These are phyloP conservation scores for Ascosphaera aggregata DNA, from an alignment of 2,329 filamentous ascomycete species.

Conservation along the genomic window DNA sequence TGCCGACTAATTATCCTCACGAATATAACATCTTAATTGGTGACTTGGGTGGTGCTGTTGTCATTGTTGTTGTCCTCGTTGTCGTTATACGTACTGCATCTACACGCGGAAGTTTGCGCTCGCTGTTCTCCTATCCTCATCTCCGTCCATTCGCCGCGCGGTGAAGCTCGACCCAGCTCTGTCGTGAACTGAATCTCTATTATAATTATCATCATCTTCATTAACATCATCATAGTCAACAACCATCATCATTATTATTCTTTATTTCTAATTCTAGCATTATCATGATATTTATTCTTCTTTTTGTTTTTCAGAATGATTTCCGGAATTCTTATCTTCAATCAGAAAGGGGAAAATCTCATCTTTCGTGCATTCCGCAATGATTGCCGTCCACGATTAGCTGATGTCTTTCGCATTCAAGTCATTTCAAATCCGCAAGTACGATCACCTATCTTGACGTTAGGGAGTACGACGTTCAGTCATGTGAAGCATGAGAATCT, in stretches of 20 bases:
- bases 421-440: slow-evolving; percentile 98
- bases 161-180: too few species aligned
- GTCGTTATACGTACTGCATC: too few species aligned
- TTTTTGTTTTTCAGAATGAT: slow-evolving; percentile 41
- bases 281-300: background rate
- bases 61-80: too few species aligned
- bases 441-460: slow-evolving; percentile 85
- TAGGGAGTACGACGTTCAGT: slow-evolving; percentile 95
- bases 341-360: slow-evolving; percentile 98
- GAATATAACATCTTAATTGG: too few species aligned
- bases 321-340: slow-evolving; percentile 93
- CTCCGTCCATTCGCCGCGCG: too few species aligned
- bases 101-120: too few species aligned
- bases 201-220: slow-evolving; percentile 4
- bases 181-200: slow-evolving; percentile 4
- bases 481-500: slow-evolving; percentile 99
- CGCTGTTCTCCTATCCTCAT: too few species aligned
- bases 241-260: background rate
- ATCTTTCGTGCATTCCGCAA: slow-evolving; percentile 98
- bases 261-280: too few species aligned
- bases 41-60: too few species aligned
- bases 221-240: background rate
- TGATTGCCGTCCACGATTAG: slow-evolving; percentile 89
- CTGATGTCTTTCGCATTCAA: slow-evolving; percentile 98
- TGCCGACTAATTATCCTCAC: too few species aligned